Evolutionary conservation across 805 yeast species (phyloP).

Genomic region (Wickerhamiella brachini): DNA sequence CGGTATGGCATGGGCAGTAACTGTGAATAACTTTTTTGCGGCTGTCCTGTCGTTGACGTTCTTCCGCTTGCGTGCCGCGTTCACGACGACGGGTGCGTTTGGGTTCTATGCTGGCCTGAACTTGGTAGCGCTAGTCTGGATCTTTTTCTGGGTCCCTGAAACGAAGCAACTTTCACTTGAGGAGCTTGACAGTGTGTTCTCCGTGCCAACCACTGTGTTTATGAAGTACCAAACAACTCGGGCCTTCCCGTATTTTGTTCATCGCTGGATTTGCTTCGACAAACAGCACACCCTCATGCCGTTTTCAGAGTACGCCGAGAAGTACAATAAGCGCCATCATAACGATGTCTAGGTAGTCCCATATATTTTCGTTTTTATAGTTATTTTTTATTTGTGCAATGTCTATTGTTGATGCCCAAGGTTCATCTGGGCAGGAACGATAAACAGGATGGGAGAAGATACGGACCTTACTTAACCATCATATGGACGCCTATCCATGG

Average conservation of each 20-base stretch:
- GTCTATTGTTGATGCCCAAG: no score
- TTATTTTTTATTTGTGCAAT: no score
- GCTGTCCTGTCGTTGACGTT: constrained; percentile 60
- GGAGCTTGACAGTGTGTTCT: constrained; percentile 63
- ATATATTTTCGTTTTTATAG: no score
- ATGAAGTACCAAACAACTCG: constrained; percentile 32
- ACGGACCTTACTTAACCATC: background rate
- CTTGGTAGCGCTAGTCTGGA: constrained; percentile 52
- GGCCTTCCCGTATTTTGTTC: background rate
- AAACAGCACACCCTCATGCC: background rate
- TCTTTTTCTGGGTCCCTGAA: constrained; percentile 41
- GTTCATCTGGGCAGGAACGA: no score
- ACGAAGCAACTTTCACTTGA: constrained; percentile 59
- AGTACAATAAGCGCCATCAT: background rate
- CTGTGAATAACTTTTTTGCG: constrained; percentile 37
- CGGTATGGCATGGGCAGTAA: constrained; percentile 23
- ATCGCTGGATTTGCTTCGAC: background rate
- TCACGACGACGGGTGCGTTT: constrained; percentile 72
- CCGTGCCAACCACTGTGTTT: constrained; percentile 37
- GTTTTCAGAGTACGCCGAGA: background rate
- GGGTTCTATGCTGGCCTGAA: constrained; percentile 86
- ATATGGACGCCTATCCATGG: background rate
- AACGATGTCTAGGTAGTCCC: background rate
- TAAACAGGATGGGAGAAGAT: no score
- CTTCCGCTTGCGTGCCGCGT: constrained; percentile 54